Base-by-base conservation (phyloP, 2,329 filamentous ascomycete genomes). In the Apiospora hydei region DNA sequence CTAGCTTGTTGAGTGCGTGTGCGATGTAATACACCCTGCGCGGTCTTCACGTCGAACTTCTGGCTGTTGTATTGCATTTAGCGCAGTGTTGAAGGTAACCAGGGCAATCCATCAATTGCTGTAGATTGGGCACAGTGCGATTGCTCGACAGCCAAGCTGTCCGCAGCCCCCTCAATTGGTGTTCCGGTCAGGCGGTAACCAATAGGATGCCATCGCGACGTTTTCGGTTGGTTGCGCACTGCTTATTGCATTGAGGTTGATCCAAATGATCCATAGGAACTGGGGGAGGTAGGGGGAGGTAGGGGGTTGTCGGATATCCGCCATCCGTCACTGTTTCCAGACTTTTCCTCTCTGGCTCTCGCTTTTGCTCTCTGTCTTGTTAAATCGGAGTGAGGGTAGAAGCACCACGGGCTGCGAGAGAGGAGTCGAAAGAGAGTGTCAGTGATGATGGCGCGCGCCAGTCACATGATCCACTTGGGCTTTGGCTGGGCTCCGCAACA, bases 61-160 rank as follows among this genome's bases (percentile, higher is more conserved):
- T 3, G 26, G 26, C 26, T 30, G 26, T 30, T 38, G 34, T 38
- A 6, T 38, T 38, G 34, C 7, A 21, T 21, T 16, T 21, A 47
- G 44, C 16, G 44, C 44, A 49, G 46, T 49, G 46, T n/a, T 38
- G 53, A 24, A 51, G 13, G 47, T 51, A 51, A 51, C 47, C n/a
- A 30, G 26, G 26, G 26, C 26, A 30, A 30, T 24, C 53, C 18
- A 57, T 57, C 30, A 57, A 57, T 34, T 38, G 30, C 38, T 61
- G 53, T 61, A 38, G 30, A 61, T 61, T 61, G 53, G 30, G 21
- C 57, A 64, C 57, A 64, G 57, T 64, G 57, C 57, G 57, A 41
- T 34, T 64, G 11, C 16, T 11, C 53, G 18, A 13, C 18, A 7
- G 10, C n/a, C 47, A 24, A n/a, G n/a, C 49, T 8, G n/a, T 64